phyloP scores from a whole-genome alignment of 2,329 filamentous ascomycete species.

The Diplodia intermedia region DNA sequence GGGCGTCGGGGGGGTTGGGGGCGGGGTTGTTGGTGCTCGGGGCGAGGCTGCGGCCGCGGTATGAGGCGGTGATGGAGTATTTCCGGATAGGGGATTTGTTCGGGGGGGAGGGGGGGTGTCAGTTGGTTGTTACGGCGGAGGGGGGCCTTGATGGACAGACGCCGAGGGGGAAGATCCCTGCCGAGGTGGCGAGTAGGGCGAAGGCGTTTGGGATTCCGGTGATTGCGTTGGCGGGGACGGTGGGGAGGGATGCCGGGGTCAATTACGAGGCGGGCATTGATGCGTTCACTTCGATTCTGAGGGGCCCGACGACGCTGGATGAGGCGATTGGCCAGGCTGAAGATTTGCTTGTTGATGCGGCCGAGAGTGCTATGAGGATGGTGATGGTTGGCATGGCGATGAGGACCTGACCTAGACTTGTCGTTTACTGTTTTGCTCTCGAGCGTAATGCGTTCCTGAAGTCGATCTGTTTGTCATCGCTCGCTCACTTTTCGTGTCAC shows the following conservation, averaged over 20 bases:
- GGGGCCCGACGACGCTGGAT: slow-evolving; percentile 44
- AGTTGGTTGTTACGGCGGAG: slow-evolving; percentile 62
- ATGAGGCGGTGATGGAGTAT: slow-evolving; percentile 60
- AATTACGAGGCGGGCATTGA: slow-evolving; percentile 44
- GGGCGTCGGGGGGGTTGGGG: slow-evolving; percentile 61
- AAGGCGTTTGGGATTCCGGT: slow-evolving; percentile 56
- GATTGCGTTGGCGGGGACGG: slow-evolving; percentile 47
- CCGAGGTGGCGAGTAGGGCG: slow-evolving; percentile 59
- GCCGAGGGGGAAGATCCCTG: slow-evolving; percentile 61
- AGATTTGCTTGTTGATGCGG: slow-evolving; percentile 45
- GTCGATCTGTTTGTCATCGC: too few relatives aligned
- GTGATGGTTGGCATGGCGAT: slow-evolving; percentile 43
- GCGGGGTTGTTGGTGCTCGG: slow-evolving; percentile 59
- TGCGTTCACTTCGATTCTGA: slow-evolving; percentile 48
- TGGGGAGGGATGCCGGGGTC: slow-evolving; percentile 42
- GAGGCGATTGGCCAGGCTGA: slow-evolving; percentile 47
- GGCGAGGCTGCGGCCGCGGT: slow-evolving; percentile 55
- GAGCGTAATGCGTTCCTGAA: too few relatives aligned
- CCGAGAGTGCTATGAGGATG: slow-evolving; percentile 48
- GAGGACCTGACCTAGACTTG: not conserved
- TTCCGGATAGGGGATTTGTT: slow-evolving; percentile 57
- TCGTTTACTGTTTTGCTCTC: too few relatives aligned
- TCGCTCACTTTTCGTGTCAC: too few relatives aligned
- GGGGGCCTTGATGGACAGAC: slow-evolving; percentile 62
- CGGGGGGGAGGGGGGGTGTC: slow-evolving; percentile 46